Evolutionary conservation across 495 filamentous ascomycete species (phyloP).

Genomic region (Xanthoparmelia taractica): DNA sequence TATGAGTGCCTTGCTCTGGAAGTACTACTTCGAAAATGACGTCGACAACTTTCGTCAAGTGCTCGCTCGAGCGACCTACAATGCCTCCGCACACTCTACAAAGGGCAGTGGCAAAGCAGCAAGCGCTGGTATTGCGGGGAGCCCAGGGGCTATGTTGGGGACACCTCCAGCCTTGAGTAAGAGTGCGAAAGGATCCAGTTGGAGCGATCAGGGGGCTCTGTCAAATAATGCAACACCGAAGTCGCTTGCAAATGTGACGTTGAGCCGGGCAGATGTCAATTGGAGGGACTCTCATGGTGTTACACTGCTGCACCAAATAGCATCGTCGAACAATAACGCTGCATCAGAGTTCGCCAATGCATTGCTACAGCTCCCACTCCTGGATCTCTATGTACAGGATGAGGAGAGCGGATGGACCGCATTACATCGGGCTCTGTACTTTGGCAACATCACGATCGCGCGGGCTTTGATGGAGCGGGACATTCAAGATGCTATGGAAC

Average conservation of each 20-base stretch:
- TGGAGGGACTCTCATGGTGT: conserved; percentile 68
- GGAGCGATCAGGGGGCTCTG: conserved; percentile 26
- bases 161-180: conserved; percentile 44
- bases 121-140: conserved; percentile 37
- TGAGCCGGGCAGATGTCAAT: conserved; percentile 71
- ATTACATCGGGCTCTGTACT: conserved; percentile 84
- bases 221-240: conserved; percentile 6
- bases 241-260: conserved; percentile 19
- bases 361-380: conserved; percentile 68
- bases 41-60: conserved; percentile 82
- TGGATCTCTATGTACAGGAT: conserved; percentile 81
- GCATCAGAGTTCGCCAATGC: conserved; percentile 66
- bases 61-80: conserved; percentile 57
- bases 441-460: conserved; percentile 83
- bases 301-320: conserved; percentile 79
- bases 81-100: conserved; percentile 29
- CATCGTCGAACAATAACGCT: conserved; percentile 60
- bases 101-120: conserved; percentile 31
- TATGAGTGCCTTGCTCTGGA: conserved; percentile 97
- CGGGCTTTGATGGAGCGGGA: conserved; percentile 71
- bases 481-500: conserved; percentile 52
- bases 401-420: conserved; percentile 93
- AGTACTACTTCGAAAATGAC: conserved; percentile 91
- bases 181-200: conserved; percentile 33
- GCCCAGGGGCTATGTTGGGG: conserved; percentile 40